A percentile compares a stretch with the other conserved stretches of the same genome.
Conservation (phyloP, 1,284 basidiomycete species). For the Heterobasidion irregulare region DNA sequence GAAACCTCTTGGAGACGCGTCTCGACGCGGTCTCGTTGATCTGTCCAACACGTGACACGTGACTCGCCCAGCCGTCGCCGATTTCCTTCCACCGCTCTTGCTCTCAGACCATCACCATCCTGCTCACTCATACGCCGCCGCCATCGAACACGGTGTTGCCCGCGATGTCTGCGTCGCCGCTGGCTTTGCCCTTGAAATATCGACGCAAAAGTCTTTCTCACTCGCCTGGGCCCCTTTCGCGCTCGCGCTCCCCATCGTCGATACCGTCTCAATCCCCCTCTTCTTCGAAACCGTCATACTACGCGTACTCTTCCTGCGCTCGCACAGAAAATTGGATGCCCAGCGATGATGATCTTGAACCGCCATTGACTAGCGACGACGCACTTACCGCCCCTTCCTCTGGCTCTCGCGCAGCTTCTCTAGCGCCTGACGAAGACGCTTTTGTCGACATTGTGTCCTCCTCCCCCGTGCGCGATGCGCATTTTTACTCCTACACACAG, state of each 20-base stretch:
- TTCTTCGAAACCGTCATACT: slow-evolving; percentile 21
- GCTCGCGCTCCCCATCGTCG: slow-evolving; percentile 7
- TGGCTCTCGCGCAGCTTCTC: slow-evolving; percentile 10
- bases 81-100: neutral
- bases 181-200: slow-evolving; percentile 8
- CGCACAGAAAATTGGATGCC: slow-evolving; percentile 8
- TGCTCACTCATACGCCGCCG: too few relatives aligned
- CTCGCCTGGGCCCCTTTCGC: slow-evolving; percentile 7
- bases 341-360: slow-evolving; percentile 10
- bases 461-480: neutral
- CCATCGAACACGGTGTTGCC: neutral
- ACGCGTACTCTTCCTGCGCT: slow-evolving; percentile 19
- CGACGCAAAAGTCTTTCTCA: slow-evolving; percentile 7
- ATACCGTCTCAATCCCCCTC: slow-evolving; percentile 18
- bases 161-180: neutral
- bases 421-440: slow-evolving; percentile 7
- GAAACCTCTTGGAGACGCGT: too few relatives aligned
- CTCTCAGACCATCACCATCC: slow-evolving; percentile 1
- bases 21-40: slow-evolving; percentile 1
- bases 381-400: slow-evolving; percentile 9
- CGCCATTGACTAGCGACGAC: slow-evolving; percentile 13
- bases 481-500: neutral
- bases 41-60: neutral
- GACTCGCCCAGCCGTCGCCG: neutral
- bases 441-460: neutral